These are phyloP conservation scores for Chytriomyces sp. DNA, from an alignment of 192 early-diverging fungal genomes.

Conservation along the genomic window DNA sequence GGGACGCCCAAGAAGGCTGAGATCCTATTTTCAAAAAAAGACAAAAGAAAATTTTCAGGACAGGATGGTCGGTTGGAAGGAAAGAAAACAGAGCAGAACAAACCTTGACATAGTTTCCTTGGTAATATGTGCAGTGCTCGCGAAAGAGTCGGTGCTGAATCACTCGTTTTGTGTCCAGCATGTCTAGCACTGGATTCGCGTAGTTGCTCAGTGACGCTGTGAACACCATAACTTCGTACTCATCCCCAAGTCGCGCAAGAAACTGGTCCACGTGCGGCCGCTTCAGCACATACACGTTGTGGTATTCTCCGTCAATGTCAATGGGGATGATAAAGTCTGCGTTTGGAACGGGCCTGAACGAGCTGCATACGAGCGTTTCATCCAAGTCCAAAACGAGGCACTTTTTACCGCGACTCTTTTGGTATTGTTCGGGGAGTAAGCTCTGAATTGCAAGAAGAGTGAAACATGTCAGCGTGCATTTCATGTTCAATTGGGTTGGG, in stretches of 20 bases:
- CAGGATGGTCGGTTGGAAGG: neutral
- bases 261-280: constrained; percentile 89
- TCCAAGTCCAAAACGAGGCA: constrained; percentile 89
- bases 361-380: constrained; percentile 90
- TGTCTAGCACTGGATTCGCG: constrained; percentile 88
- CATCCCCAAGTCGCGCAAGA: constrained; percentile 75
- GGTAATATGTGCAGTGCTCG: constrained; percentile 85
- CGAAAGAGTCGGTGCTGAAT: constrained; percentile 87
- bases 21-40: constrained; percentile 11
- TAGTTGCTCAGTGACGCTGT: constrained; percentile 90
- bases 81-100: neutral
- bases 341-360: constrained; percentile 78
- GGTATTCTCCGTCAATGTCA: constrained; percentile 80
- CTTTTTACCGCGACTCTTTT: constrained; percentile 61
- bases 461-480: no score
- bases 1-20: constrained; percentile 23
- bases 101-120: constrained; percentile 87
- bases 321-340: constrained; percentile 88
- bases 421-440: no score
- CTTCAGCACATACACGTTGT: constrained; percentile 91
- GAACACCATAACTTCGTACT: constrained; percentile 87
- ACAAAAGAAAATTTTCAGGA: neutral
- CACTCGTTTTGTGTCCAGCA: constrained; percentile 77
- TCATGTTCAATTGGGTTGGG: no score
- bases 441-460: no score